Base-by-base conservation (phyloP, 2,329 filamentous ascomycete species). In the Cladosporium sp. region DNA sequence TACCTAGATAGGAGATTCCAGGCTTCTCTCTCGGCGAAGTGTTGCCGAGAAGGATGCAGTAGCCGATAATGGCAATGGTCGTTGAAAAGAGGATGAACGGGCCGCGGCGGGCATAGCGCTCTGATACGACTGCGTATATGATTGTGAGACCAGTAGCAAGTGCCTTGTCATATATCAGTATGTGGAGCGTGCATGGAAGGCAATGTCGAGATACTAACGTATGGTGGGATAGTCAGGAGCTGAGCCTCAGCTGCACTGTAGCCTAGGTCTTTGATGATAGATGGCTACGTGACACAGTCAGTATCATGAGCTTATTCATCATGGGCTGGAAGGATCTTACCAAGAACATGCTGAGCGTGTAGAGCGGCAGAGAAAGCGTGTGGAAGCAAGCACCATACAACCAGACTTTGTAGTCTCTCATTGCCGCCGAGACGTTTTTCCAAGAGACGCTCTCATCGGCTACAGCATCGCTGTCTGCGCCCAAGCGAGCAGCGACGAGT, bases 301-400 rank as follows among this genome's bases (percentile, higher is more conserved):
- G 45, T 22, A 56, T 56, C 15, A n/a, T 51, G 49, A 5, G 12
- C 62, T 58, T 51, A 71, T 68, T 56, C 1, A 48, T 32, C 74
- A 5, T 72, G 66, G 4, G 71, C 73, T 22, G 74, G 9, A 17
- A 60, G 8, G 0, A 24, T 63, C 76, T 57, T 65, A 82, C 72
- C 20, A 78, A 61, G 66, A 77, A 78, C 10, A 79, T 65, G 0
- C 75, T 73, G 35, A 78, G 70, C 7, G 74, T 77, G 65, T 79
- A 73, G 1, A 78, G 72, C 5, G 75, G 75, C 78, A 91, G 71
- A 57, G 83, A 87, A 78, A 90, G 84, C 4, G 86, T 89, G 68
- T 91, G 87, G 64, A 89, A 90, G 0, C 80, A 82, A 0, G 89
- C 69, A 0, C 86, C 85, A 62, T 91, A 91, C 0, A 91, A 77